Evolutionary conservation across 495 filamentous ascomycete species (phyloP), one percentile per base, ranked within the genome.

Genomic region (Neurospora discreta): DNA sequence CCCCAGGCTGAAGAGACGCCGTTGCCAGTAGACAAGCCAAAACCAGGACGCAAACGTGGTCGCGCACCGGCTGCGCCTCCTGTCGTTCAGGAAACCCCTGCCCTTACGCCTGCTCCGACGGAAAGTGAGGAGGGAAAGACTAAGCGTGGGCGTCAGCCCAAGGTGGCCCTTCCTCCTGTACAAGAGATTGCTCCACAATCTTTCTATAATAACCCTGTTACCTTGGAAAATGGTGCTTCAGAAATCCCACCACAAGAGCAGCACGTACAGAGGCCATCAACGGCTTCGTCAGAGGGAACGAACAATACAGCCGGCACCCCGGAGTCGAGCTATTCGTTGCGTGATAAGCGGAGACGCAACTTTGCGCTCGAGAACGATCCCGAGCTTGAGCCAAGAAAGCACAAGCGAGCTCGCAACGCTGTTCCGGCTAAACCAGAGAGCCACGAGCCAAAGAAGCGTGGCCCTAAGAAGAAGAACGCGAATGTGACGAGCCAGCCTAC

Each of bases 351-450:
- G 8, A 80, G 76, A 71, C 78, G 80, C 44, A 82, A 79, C 58
- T 82, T 78, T 76, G 78, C 69, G 16, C 77, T 80, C 20, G 77
- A 80, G 69, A 81, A 82, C 70, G 80, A 81, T 44, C 77, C 78
- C 7, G 74, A 77, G 40, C 71, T 78, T 4, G 78, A 78, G 46
- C n/a, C 75, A 16, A 73, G 76, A 18, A 46, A 75, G 3, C 71
- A 74, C 26, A 74, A 77, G 46, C 75, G 77, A 11, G 52, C 69
- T 15, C 75, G 79, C 5, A 70, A 39, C 26, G 44, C 70, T 6
- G 67, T 43, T 0, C 52, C 46, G 0, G 44, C 71, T 18, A 74
- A 77, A 60, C 41, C 16, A 26, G 75, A 75, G 15, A 38, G 43
- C 40, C 18, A 33, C 2, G 77, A 76, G 58, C 70, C 73, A 26